Conservation (phyloP, 176 grass and related monocot species). For the Aegilops tauschii region DNA sequence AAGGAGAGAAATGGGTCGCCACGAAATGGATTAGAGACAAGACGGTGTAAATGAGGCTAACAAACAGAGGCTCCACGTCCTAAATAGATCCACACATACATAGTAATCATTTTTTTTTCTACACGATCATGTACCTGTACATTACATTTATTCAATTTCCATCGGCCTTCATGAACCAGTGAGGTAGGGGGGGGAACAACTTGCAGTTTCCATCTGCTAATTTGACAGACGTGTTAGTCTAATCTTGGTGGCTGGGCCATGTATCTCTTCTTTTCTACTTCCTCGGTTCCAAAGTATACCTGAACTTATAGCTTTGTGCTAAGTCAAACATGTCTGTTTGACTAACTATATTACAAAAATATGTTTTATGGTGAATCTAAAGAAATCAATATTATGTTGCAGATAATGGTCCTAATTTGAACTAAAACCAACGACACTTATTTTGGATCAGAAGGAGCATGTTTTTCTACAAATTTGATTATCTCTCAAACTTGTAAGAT, state of each 20-base stretch:
- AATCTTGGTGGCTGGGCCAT: neutral
- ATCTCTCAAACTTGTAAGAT: too few species aligned
- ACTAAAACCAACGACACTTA: too few species aligned
- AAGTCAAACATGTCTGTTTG: neutral
- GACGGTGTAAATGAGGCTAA: constrained; percentile 23
- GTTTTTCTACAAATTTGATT: too few species aligned
- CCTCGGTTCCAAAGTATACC: too few species aligned
- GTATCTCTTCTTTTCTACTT: neutral
- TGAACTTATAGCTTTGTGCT: neutral
- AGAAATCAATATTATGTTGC: too few species aligned
- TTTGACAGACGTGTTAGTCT: neutral
- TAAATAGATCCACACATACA: constrained; percentile 36
- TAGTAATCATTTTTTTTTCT: constrained; percentile 32
- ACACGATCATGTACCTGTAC: neutral
- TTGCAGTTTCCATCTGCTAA: neutral
- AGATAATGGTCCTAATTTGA: too few species aligned
- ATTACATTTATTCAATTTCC: constrained; percentile 44
- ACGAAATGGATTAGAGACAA: constrained; percentile 93
- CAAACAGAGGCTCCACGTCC: neutral
- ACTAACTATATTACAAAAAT: neutral
- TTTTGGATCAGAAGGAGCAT: too few species aligned
- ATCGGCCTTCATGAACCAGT: constrained; percentile 6
- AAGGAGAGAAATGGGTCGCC: constrained; percentile 95
- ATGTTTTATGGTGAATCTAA: too few species aligned
- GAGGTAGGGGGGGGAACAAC: neutral